Evolutionary conservation across 768 basidiomycete species (phyloP).

Genomic region (Polyporus arcularius): DNA sequence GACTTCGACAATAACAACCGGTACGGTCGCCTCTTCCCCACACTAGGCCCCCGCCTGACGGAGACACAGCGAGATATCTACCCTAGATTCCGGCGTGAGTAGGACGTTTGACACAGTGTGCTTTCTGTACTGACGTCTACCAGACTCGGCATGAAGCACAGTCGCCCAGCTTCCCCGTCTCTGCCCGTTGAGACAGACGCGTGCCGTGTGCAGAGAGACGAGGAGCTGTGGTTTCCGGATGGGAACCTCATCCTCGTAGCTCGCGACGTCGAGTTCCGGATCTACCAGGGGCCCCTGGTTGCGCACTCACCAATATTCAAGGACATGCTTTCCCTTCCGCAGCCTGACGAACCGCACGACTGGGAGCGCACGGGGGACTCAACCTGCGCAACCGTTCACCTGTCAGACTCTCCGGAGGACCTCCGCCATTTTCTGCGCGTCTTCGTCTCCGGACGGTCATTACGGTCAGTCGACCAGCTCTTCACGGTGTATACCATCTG

Average conservation of each 20-base stretch:
- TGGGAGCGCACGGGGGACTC: too few species aligned
- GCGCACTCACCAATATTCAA: slow-evolving; percentile 9
- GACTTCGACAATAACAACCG: too few species aligned
- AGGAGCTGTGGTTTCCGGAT: slow-evolving; percentile 5
- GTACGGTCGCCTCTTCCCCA: too few species aligned
- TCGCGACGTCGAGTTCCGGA: not conserved
- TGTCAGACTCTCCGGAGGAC: slow-evolving; percentile 13
- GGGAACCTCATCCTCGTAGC: slow-evolving; percentile 12
- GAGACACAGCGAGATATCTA: too few species aligned
- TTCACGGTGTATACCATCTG: not conserved
- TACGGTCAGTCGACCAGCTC: not conserved
- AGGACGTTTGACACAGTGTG: too few species aligned
- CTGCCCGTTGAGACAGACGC: not conserved
- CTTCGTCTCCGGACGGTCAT: not conserved
- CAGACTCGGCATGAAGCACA: too few species aligned
- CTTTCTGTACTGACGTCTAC: too few species aligned
- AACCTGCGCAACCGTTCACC: too few species aligned
- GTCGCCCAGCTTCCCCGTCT: too few species aligned
- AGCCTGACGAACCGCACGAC: not conserved
- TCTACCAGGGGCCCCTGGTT: slow-evolving; percentile 5
- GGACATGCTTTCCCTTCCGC: slow-evolving; percentile 7
- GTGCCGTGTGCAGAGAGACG: not conserved
- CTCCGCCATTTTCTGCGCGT: not conserved
- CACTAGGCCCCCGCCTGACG: too few species aligned
- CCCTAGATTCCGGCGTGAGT: too few species aligned